These are phyloP conservation scores for Phaeosphaeriaceae sp. DNA, from an alignment of 2,329 filamentous ascomycete genomes.

Conservation along the genomic window DNA sequence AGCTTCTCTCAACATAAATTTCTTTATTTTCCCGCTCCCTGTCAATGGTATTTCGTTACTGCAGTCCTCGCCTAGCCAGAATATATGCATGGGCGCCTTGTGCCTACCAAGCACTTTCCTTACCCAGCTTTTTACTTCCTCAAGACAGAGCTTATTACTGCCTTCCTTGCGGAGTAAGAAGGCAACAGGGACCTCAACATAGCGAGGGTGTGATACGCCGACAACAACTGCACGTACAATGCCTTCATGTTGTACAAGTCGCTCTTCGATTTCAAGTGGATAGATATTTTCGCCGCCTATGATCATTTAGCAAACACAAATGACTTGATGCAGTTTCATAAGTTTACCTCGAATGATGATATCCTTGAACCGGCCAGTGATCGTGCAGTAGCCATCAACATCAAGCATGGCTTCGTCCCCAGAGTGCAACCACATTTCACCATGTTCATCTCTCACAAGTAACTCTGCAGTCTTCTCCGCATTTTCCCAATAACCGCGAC, in stretches of 20 bases:
- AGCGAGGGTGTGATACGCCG: constrained; percentile 71
- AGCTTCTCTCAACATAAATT: constrained; percentile 45
- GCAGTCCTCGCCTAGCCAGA: constrained; percentile 69
- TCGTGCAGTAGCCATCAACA: constrained; percentile 66
- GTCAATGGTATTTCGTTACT: constrained; percentile 49
- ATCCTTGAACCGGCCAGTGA: constrained; percentile 79
- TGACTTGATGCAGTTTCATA: not conserved
- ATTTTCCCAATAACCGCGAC: constrained; percentile 70
- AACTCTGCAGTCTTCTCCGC: constrained; percentile 76
- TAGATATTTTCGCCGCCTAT: constrained; percentile 55
- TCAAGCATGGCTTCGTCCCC: constrained; percentile 50
- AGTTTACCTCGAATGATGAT: constrained; percentile 72
- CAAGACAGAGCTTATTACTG: constrained; percentile 32
- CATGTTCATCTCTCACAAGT: constrained; percentile 69
- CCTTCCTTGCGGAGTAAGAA: constrained; percentile 57
- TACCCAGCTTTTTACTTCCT: constrained; percentile 47
- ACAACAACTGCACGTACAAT: constrained; percentile 72
- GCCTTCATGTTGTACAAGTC: constrained; percentile 68
- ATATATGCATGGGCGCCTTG: constrained; percentile 71
- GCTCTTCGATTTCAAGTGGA: constrained; percentile 77
- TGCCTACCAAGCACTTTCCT: constrained; percentile 48
- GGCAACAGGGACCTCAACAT: constrained; percentile 74
- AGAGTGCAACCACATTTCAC: constrained; percentile 49
- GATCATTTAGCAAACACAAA: constrained; percentile 1
- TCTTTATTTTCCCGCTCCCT: constrained; percentile 55